Evolutionary conservation across 1,284 basidiomycete genomes (phyloP), one percentile per base, ranked within the genome.

Genomic region (Leccinum cinnamomeum): DNA sequence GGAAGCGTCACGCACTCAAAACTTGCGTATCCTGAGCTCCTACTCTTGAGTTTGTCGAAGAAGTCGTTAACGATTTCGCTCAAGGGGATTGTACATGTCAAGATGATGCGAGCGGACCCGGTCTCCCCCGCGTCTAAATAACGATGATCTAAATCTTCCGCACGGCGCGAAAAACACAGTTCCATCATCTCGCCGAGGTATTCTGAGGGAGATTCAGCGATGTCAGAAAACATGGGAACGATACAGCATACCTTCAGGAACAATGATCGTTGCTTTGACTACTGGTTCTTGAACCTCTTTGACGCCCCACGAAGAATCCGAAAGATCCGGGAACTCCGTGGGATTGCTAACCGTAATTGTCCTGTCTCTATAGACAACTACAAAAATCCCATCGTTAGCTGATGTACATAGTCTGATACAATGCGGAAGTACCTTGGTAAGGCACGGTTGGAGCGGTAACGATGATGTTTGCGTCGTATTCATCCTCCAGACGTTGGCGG

Each of bases 401-500:
- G 5, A 46, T n/a, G 33, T 51, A 48, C 11, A 12, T 33, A 54
- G 48, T 35, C 12, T 18, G 53, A 46, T 51, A 8, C 44, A 46
- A 59, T 33, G 35, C 30, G 20, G 61, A 48, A 23, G 69, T 63
- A 93, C 94, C 79, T 80, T 93, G 92, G 75, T 95, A 95, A 14
- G 95, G 94, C 41, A 97, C 95, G 3, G 94, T 95, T 1, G 95
- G 96, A 1, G 95, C 91, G 5, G 95, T 98, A 63, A 96, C 85
- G 67, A 96, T 94, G 57, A 96, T 87, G 68, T 88, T 91, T 23
- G 93, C 91, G 62, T 93, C 88, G 70, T 98, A 96, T 75, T 99
- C 97, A 74, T 99, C 97, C 76, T 98, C 97, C 6, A 99, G 82
- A 12, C 97, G 85, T 75, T 99, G 97, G 35, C 95, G 87, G 75